Evolutionary conservation across 2,329 filamentous ascomycete genomes (phyloP), one percentile per base, ranked within the genome.

Genomic region (Stemphylium beticola): DNA sequence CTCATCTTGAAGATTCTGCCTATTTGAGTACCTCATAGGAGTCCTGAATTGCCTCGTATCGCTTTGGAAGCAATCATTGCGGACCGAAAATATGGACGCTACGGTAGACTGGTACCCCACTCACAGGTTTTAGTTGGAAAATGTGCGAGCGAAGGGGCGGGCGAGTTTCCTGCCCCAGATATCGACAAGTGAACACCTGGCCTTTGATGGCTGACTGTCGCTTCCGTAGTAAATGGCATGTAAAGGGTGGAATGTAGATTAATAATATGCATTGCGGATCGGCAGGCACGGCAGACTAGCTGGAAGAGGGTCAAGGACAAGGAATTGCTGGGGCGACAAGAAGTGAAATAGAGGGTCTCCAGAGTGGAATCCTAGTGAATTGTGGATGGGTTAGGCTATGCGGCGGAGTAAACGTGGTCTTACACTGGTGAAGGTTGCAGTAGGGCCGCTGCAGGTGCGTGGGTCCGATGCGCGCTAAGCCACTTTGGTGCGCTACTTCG

Each of bases 181-280:
- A n/a, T 17, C 11, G 12, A 18, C 24, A 31, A 42, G 14, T 36
- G 61, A 67, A 68, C 68, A 71, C 66, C 68, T 71, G 68, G 64
- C 68, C 65, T 68, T 50, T 24, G 40, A 18, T 18, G 34, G 56
- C 14, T 49, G 48, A 49, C 26, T 29, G 8, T 20, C 17, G 41
- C 29, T 15, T 31, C 37, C 26, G 22, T 49, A 43, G 49, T 49
- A 40, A 37, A 24, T 49, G 49, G 47, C 41, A 55, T 49, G 50
- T 48, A 15, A 41, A 46, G 53, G 53, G 41, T 43, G 39, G 24
- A 50, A 10, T 38, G 42, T 55, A 68, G 53, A 72, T 71, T 72
- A 68, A 59, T 64, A 66, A 65, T 68, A 56, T 51, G 43, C 39
- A 52, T 37, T 55, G 44, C 42, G 37, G 48, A 55, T 52, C 53